These are phyloP conservation scores for Macrolepiota fuliginosa DNA, from an alignment of 768 basidiomycete genomes.

Conservation along the genomic window DNA sequence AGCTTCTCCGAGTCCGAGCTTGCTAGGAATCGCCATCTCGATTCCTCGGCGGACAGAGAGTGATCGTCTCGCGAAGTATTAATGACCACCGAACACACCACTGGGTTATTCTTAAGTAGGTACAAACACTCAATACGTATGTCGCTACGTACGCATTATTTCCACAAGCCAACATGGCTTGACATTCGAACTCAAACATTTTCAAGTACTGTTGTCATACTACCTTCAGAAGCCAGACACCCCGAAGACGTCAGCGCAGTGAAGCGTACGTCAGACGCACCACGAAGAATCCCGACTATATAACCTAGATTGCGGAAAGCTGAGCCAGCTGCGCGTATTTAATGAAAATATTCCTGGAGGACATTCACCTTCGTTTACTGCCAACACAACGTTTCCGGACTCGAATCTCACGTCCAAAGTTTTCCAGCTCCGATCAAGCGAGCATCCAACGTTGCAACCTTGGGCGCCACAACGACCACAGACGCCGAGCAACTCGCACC, in stretches of 20 bases:
- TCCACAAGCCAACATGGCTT: not conserved
- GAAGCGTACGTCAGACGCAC: not conserved
- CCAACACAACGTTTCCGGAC: not conserved
- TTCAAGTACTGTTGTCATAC: not conserved
- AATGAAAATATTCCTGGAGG: not conserved
- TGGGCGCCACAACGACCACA: not conserved
- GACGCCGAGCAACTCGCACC: not conserved
- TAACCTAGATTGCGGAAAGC: not conserved
- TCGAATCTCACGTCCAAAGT: not conserved
- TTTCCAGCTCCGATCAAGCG: not conserved
- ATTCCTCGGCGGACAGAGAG: not conserved
- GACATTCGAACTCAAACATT: not conserved
- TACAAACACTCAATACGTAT: not conserved
- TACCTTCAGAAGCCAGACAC: not conserved
- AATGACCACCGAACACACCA: not conserved
- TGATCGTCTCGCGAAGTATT: not conserved
- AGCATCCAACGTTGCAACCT: not conserved
- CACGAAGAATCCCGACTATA: not conserved
- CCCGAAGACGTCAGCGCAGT: conserved; percentile 2
- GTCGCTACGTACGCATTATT: not conserved
- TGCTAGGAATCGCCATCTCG: not conserved
- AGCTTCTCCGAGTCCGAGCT: not conserved
- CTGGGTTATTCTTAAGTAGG: not conserved
- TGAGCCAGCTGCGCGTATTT: not conserved
- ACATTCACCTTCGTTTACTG: not conserved